Evolutionary conservation across 805 yeast species (phyloP).

Genomic region (Wickerhamiella spandovensis): DNA sequence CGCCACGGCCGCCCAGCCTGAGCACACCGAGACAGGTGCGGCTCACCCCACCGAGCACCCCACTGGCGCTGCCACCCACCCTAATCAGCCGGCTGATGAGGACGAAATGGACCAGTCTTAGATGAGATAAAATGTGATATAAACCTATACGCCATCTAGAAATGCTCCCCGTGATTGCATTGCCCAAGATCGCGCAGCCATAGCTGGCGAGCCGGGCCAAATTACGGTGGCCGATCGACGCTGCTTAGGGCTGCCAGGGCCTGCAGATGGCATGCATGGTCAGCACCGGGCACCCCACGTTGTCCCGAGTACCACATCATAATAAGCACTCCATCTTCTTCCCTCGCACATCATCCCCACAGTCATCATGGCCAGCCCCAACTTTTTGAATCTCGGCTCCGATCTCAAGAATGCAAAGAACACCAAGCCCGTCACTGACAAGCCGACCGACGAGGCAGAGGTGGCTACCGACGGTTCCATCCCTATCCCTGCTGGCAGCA

Average conservation of each 20-base stretch:
- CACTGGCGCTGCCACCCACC: not conserved
- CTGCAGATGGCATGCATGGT: not conserved
- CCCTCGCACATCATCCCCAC: not conserved
- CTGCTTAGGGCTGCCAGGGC: not conserved
- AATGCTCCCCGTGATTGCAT: too few species aligned
- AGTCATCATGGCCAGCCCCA: not conserved
- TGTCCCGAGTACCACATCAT: not conserved
- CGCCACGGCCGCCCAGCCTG: slow-evolving; percentile 1
- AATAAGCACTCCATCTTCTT: not conserved
- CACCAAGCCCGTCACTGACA: not conserved
- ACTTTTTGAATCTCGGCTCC: slow-evolving; percentile 5
- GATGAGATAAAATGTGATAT: not conserved
- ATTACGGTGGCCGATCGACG: too few species aligned
- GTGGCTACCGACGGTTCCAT: not conserved
- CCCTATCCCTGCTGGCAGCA: not conserved
- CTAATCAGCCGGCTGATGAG: not conserved
- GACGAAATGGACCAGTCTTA: slow-evolving; percentile 9
- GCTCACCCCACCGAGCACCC: not conserved
- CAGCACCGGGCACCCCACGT: not conserved
- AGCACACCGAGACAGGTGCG: not conserved
- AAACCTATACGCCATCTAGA: too few species aligned
- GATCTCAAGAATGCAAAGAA: slow-evolving; percentile 2
- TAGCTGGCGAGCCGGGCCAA: too few species aligned
- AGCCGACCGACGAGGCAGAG: not conserved
- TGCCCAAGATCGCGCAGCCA: not conserved